Evolutionary conservation across 2,329 filamentous ascomycete genomes (phyloP).

Genomic region (Penicillium decumbens): DNA sequence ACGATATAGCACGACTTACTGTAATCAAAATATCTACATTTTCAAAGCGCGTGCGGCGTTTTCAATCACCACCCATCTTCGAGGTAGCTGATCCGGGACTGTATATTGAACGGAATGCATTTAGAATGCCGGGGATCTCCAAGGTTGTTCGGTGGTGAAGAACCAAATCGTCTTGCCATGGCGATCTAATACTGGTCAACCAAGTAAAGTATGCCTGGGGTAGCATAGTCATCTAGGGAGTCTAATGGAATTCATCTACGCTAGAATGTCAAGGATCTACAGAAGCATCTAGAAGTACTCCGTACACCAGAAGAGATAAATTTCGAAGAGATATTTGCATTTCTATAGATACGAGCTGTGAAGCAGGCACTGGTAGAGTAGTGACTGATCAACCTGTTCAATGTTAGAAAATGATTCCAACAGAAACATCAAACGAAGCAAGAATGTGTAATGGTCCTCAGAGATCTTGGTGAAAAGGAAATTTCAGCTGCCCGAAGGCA

Average conservation of each 20-base stretch:
- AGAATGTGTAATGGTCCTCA: constrained; percentile 47
- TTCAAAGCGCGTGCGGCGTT: neutral
- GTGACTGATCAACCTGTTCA: constrained; percentile 6
- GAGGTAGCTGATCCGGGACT: neutral
- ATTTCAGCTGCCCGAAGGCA: constrained; percentile 54
- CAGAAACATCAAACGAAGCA: constrained; percentile 13
- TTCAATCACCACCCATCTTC: neutral
- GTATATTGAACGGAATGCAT: neutral
- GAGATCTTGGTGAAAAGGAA: constrained; percentile 63
- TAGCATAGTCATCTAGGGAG: neutral
- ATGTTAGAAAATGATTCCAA: constrained; percentile 22
- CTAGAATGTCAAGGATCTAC: neutral
- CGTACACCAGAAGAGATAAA: neutral
- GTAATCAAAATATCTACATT: constrained; percentile 23
- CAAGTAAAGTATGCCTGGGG: neutral
- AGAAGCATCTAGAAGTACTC: no score
- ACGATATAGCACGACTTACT: constrained; percentile 28
- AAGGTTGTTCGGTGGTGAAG: no score
- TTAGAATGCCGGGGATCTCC: neutral
- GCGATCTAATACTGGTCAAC: neutral
- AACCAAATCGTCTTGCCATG: neutral
- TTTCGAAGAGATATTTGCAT: neutral
- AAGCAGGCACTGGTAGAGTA: neutral
- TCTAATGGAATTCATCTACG: neutral
- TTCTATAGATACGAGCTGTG: neutral